Conservation (phyloP, 768 basidiomycete genomes). For the Naganishia randhawae region DNA sequence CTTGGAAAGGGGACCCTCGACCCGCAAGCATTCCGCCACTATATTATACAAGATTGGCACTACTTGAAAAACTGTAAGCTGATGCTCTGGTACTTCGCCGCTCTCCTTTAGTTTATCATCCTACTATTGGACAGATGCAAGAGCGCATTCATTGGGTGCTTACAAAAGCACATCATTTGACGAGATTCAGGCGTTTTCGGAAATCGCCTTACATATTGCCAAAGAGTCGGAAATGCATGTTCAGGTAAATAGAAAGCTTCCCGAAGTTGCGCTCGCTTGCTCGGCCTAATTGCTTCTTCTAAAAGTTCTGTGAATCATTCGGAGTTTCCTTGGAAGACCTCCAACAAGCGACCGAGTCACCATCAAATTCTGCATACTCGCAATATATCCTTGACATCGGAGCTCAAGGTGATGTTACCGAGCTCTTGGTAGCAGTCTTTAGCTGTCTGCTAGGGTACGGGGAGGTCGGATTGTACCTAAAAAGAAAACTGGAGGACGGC, state of each 20-base stretch:
- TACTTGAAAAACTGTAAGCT: slow-evolving; percentile 55
- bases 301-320: slow-evolving; percentile 64
- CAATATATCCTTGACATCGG: slow-evolving; percentile 79
- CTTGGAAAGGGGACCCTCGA: slow-evolving; percentile 70
- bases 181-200: slow-evolving; percentile 62
- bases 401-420: slow-evolving; percentile 68
- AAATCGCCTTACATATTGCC: slow-evolving; percentile 63
- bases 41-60: slow-evolving; percentile 60
- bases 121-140: slow-evolving; percentile 36
- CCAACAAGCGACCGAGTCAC: slow-evolving; percentile 61
- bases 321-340: slow-evolving; percentile 65
- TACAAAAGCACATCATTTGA: slow-evolving; percentile 68
- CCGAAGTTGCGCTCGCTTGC: background rate
- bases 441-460: slow-evolving; percentile 89
- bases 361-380: slow-evolving; percentile 78
- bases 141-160: slow-evolving; percentile 62
- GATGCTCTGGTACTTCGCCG: background rate
- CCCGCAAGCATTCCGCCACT: slow-evolving; percentile 68
- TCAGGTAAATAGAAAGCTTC: slow-evolving; percentile 38
- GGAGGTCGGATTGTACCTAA: slow-evolving; percentile 81
- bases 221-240: slow-evolving; percentile 71
- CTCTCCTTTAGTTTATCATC: slow-evolving; percentile 5
- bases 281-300: background rate
- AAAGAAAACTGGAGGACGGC: slow-evolving; percentile 56
- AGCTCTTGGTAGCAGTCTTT: slow-evolving; percentile 72